phyloP scores from a whole-genome alignment of 139 green algal species.

The Auxenochlorella pyrenoidosa region DNA sequence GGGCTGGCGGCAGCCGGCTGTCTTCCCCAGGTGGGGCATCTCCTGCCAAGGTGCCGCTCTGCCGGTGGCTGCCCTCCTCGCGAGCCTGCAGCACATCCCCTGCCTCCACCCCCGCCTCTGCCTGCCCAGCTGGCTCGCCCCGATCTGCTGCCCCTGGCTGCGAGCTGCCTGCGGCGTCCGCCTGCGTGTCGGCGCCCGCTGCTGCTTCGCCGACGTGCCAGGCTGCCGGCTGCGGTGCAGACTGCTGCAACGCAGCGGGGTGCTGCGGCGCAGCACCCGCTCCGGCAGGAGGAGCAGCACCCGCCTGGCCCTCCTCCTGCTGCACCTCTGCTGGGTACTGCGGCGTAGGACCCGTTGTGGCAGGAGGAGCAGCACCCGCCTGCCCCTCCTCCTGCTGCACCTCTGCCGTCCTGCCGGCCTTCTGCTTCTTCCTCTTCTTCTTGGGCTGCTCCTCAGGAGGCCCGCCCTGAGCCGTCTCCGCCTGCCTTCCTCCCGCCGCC shows the following conservation, averaged over 20 bases:
- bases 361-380: no score
- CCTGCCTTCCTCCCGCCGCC: no score
- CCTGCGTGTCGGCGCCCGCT: not conserved
- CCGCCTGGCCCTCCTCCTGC: not conserved
- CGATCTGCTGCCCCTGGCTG: not conserved
- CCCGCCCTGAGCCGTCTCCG: not conserved
- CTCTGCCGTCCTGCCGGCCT: not conserved
- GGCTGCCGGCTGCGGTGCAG: not conserved
- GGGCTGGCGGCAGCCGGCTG: no score
- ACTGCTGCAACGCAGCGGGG: no score
- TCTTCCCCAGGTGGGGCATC: no score
- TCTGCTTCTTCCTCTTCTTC: not conserved
- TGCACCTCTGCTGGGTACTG: not conserved
- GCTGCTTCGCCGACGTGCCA: not conserved
- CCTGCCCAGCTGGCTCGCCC: not conserved
- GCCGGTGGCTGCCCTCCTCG: not conserved
- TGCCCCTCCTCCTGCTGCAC: not conserved
- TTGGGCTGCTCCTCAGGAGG: not conserved
- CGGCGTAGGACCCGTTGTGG: no score
- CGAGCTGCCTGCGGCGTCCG: not conserved
- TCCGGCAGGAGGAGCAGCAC: no score
- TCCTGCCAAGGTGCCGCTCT: not conserved
- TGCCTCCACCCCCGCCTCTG: not conserved
- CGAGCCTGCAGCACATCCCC: not conserved
- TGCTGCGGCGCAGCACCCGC: no score